A percentile compares a stretch with the other conserved stretches of the same genome.
Conservation (phyloP, 208 protist species). For the Crithidia brevicula region DNA sequence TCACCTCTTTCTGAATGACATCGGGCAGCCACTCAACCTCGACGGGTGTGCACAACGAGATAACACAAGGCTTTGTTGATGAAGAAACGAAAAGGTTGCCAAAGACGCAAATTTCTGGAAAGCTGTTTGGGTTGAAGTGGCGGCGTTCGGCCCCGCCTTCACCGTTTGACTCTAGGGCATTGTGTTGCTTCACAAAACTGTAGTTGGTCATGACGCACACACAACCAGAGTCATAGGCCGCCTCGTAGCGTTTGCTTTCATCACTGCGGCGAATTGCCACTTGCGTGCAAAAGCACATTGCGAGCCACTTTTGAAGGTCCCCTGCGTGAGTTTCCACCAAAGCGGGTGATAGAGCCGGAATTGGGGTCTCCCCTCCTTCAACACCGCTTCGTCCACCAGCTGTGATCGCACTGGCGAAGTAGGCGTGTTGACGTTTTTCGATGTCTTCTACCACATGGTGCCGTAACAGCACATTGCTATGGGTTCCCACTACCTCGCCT, state of each 20-base stretch:
- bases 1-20: neutral
- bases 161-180: neutral
- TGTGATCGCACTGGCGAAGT: neutral
- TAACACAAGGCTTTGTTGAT: neutral
- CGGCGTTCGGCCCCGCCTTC: neutral
- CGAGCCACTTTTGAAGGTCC: neutral
- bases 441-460: neutral
- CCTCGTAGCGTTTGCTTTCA: neutral
- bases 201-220: neutral
- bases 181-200: slow-evolving; percentile 19
- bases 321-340: neutral
- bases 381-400: too few species aligned
- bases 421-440: neutral
- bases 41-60: slow-evolving; percentile 4
- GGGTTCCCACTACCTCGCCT: neutral
- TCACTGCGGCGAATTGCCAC: neutral
- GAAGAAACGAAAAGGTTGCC: neutral
- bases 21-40: neutral
- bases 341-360: neutral
- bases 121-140: neutral
- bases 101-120: slow-evolving; percentile 7
- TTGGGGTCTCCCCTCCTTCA: neutral
- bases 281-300: slow-evolving; percentile 7
- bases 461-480: neutral
- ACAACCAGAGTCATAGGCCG: neutral